These are phyloP conservation scores for Elsinoe perseae DNA, from an alignment of 2,329 filamentous ascomycete species.

Conservation along the genomic window DNA sequence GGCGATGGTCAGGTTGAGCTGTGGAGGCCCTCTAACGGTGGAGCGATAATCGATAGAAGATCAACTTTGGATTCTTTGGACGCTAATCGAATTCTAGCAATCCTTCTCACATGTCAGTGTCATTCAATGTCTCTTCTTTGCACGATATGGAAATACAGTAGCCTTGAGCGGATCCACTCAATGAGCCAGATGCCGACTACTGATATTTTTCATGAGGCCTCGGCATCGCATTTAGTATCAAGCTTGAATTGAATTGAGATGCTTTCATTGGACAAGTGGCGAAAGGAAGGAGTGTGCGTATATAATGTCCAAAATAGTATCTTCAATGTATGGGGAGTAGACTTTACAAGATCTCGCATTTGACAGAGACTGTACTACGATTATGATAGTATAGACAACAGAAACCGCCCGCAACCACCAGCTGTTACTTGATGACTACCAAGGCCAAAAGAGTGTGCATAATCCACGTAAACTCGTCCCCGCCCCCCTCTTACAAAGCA, in stretches of 20 bases:
- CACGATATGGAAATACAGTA: too few species aligned
- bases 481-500: conserved; percentile 16
- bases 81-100: too few species aligned
- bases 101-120: too few species aligned
- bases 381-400: conserved; percentile 12
- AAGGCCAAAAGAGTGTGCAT: conserved; percentile 5
- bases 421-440: background rate
- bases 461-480: background rate
- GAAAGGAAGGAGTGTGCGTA: background rate
- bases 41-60: background rate
- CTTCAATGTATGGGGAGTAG: background rate
- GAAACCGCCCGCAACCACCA: background rate
- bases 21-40: background rate
- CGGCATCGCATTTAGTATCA: too few species aligned
- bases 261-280: too few species aligned
- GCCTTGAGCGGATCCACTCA: too few species aligned
- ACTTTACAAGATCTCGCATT: conserved; percentile 3
- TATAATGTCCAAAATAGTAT: background rate
- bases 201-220: too few species aligned
- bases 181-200: too few species aligned
- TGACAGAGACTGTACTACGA: conserved; percentile 14
- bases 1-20: background rate
- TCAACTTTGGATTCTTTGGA: too few species aligned
- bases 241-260: too few species aligned
- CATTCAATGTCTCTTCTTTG: too few species aligned